phyloP scores from a whole-genome alignment of 2,329 filamentous ascomycete species.

The Paraphoma chrysanthemicola region DNA sequence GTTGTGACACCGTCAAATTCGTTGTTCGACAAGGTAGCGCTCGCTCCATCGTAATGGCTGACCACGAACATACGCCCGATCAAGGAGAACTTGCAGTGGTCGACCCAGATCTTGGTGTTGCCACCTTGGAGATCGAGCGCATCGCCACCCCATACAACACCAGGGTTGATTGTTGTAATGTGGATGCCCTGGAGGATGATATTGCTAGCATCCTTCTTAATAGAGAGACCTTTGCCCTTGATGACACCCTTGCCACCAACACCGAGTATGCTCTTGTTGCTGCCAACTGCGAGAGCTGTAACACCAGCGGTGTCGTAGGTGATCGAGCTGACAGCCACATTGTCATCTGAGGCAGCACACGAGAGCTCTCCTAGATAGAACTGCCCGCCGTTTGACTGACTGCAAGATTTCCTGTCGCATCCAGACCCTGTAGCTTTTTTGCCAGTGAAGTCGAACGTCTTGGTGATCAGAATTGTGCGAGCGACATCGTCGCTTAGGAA shows the following conservation, averaged over 20 bases:
- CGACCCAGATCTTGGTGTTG: conserved; percentile 47
- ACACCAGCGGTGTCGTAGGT: conserved; percentile 45
- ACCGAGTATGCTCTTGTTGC: conserved; percentile 54
- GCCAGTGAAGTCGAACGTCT: conserved; percentile 35
- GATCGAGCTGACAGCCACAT: conserved; percentile 30
- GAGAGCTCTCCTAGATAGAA: conserved; percentile 31
- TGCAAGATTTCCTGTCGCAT: conserved; percentile 28
- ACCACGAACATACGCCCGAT: conserved; percentile 56
- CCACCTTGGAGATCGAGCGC: conserved; percentile 45
- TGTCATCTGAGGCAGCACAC: conserved; percentile 18
- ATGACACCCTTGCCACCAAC: conserved; percentile 49
- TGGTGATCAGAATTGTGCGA: conserved; percentile 28
- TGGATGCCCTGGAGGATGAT: conserved; percentile 51
- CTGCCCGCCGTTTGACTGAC: conserved; percentile 20
- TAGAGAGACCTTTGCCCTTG: conserved; percentile 51
- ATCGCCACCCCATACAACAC: conserved; percentile 50
- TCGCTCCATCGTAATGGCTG: conserved; percentile 41
- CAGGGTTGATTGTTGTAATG: conserved; percentile 47
- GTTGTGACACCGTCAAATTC: conserved; percentile 54
- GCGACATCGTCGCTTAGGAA: conserved; percentile 27
- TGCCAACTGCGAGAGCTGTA: conserved; percentile 42
- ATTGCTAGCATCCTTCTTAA: conserved; percentile 43
- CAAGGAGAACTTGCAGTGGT: conserved; percentile 50
- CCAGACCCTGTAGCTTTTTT: conserved; percentile 25
- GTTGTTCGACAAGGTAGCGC: conserved; percentile 57